phyloP scores from a whole-genome alignment of 2,329 filamentous ascomycete genomes.

The Botrytis medusae region DNA sequence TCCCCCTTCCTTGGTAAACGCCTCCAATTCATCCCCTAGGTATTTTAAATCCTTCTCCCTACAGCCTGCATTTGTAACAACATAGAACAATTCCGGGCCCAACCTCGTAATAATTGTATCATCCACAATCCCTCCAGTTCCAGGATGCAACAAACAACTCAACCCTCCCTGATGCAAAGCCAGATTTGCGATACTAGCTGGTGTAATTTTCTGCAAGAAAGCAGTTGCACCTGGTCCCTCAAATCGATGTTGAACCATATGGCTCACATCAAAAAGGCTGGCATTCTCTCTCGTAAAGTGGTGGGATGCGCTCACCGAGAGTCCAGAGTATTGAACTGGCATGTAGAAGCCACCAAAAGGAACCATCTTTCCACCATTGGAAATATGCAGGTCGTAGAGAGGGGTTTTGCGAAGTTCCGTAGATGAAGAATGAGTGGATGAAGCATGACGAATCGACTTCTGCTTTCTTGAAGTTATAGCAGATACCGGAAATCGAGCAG shows the following conservation, averaged over 20 bases:
- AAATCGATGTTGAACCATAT: slow-evolving; percentile 93
- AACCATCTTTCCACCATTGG: slow-evolving; percentile 86
- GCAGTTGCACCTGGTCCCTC: slow-evolving; percentile 74
- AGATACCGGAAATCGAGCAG: slow-evolving; percentile 13
- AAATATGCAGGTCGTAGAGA: slow-evolving; percentile 75
- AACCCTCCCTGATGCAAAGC: slow-evolving; percentile 71
- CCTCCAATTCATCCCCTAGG: slow-evolving; percentile 66
- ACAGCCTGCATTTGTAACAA: slow-evolving; percentile 94
- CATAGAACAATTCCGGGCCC: slow-evolving; percentile 74
- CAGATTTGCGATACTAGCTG: slow-evolving; percentile 67
- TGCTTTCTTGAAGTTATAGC: not conserved
- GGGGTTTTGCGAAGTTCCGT: slow-evolving; percentile 60
- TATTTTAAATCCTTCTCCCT: slow-evolving; percentile 84
- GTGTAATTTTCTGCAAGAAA: slow-evolving; percentile 83
- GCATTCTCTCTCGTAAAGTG: slow-evolving; percentile 84
- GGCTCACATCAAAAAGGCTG: slow-evolving; percentile 92
- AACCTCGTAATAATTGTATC: slow-evolving; percentile 88
- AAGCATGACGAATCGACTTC: slow-evolving; percentile 27
- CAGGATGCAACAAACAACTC: slow-evolving; percentile 77
- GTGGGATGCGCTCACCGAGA: slow-evolving; percentile 81
- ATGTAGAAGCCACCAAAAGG: slow-evolving; percentile 93
- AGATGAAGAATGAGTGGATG: slow-evolving; percentile 24
- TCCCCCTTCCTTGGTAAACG: slow-evolving; percentile 55
- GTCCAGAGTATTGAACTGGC: slow-evolving; percentile 82
- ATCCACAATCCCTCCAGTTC: slow-evolving; percentile 88